Percentiles rank a stretch among this genome's conserved stretches.
Conservation (phyloP, 2,329 filamentous ascomycete species). For the Didymella keratinophila region DNA sequence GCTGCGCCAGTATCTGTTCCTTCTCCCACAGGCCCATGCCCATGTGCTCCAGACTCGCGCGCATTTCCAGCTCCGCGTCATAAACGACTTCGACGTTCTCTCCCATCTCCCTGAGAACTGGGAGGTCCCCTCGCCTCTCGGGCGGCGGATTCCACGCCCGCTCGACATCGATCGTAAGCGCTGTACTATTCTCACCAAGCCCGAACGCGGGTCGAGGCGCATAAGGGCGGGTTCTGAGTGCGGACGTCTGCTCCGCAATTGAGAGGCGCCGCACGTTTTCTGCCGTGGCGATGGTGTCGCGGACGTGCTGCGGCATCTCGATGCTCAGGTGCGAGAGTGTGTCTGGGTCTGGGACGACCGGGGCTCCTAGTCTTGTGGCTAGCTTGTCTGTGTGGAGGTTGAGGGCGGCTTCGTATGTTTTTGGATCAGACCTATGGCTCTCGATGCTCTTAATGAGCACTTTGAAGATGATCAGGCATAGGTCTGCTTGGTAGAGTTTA, state of each 20-base stretch:
- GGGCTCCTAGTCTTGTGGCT: neutral
- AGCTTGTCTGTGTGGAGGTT: neutral
- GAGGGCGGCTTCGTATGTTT: neutral
- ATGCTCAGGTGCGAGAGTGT: neutral
- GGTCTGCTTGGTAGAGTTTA: neutral
- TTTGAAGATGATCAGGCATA: neutral
- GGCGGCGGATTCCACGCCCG: neutral
- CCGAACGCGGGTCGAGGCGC: neutral
- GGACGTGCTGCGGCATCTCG: neutral
- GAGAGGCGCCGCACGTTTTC: neutral
- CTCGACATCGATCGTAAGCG: neutral
- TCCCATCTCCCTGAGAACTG: neutral
- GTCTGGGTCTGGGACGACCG: neutral
- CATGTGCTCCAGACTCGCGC: neutral
- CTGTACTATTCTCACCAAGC: neutral
- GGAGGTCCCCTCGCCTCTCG: neutral
- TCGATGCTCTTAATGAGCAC: neutral
- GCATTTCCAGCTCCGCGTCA: neutral
- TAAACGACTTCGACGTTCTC: neutral
- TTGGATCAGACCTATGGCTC: neutral
- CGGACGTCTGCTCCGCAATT: neutral
- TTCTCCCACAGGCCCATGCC: neutral
- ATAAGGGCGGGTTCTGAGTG: neutral
- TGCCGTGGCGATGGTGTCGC: neutral
- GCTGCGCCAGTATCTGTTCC: neutral